Evolutionary conservation across 1,284 basidiomycete species (phyloP), one percentile per base, ranked within the genome.

Genomic region (Austroboletus sp.): DNA sequence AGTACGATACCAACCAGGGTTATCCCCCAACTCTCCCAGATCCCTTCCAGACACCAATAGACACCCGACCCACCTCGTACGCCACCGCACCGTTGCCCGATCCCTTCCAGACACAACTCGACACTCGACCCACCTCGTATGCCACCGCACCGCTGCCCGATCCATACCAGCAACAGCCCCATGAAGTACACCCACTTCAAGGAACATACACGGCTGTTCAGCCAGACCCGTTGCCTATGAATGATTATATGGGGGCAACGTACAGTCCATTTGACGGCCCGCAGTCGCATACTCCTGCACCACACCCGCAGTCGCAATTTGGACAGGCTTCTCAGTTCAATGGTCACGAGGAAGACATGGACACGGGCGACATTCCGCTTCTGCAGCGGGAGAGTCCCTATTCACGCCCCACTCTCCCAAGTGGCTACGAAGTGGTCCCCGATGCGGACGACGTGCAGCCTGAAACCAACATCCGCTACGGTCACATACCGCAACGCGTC

Each of bases 401-500:
- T 23, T 27, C 50, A 17, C 51, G 48, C 13, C 53, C 63, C 46
- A 61, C 66, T 1, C 49, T 75, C 7, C 70, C 71, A 0, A 75
- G 78, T 13, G 67, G 65, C 10, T 76, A 74, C 54, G 70, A 70
- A 19, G 65, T 67, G 13, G 65, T 67, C 11, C 60, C 65, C 13
- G 23, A 40, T 43, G 53, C n/a, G 61, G 70, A 55, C 17, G 73
- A 75, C 34, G 68, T 66, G 13, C 61, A 57, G 40, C 60, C 56
- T 4, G 73, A 74, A 44, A 73, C 58, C 53, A 82, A 84, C 52
- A 85, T 86, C 46, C 70, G 81, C 26, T 95, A 93, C 62, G 92
- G 92, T 0, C 71, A 82, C 3, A 88, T 94, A 46, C 91, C 92
- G 0, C 86, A 90, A 59, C 73, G 90, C 9, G 84, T 94, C 2